Conservation (phyloP, 164 flowering plant species). For the Saururus chinensis region DNA sequence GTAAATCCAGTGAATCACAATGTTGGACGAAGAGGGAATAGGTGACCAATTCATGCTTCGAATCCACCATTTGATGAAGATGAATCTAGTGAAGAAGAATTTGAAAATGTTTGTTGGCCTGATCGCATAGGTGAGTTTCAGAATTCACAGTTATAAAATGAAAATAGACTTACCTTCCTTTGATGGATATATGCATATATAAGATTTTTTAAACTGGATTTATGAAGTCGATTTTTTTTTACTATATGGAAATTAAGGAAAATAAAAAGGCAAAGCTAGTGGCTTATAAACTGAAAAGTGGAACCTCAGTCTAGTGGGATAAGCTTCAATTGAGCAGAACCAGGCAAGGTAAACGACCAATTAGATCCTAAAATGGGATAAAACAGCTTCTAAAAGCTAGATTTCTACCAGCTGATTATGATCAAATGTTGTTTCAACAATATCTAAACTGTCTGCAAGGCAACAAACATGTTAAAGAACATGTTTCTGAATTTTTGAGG, state of each 20-base stretch:
- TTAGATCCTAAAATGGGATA: neutral
- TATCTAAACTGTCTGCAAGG: neutral
- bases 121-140: no score
- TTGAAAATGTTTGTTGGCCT: no score
- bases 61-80: no score
- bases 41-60: no score
- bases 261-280: neutral
- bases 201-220: neutral
- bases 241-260: neutral
- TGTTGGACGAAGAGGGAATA: no score
- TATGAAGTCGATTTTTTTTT: neutral
- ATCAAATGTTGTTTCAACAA: neutral
- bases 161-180: neutral
- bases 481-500: neutral
- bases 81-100: no score
- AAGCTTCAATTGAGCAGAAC: neutral
- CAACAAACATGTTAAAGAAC: neutral
- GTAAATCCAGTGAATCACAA: no score
- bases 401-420: neutral
- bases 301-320: neutral
- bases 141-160: neutral
- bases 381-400: neutral
- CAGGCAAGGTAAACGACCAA: neutral
- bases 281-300: neutral
- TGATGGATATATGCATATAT: neutral